Evolutionary conservation across 148 eudicot species (phyloP).

Genomic region (Vaccinium vitisidaea): DNA sequence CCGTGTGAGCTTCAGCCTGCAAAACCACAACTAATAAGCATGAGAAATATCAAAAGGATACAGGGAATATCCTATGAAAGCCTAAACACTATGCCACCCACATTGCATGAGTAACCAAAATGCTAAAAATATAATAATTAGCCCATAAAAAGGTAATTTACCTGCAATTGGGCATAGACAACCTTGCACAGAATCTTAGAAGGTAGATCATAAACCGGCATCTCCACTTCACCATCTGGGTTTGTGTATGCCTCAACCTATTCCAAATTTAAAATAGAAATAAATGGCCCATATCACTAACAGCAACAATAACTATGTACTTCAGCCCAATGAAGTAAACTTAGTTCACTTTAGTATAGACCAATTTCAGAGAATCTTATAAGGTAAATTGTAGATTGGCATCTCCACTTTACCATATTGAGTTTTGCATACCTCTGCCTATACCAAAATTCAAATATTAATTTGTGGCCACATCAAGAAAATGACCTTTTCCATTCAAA

Average conservation of each 20-base stretch:
- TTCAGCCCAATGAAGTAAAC: background rate
- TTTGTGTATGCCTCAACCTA: conserved; percentile 19
- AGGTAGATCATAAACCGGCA: conserved; percentile 22
- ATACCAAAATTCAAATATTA: background rate
- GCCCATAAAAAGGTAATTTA: background rate
- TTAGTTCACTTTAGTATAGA: background rate
- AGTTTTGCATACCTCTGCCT: background rate
- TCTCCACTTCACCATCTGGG: conserved; percentile 3
- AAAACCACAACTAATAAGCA: conserved; percentile 10
- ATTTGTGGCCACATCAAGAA: background rate
- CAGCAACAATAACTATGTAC: background rate
- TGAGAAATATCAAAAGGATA: background rate
- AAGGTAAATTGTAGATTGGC: too few relatives aligned
- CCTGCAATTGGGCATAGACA: conserved; percentile 16
- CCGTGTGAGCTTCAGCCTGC: conserved; percentile 22
- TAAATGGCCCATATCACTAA: background rate
- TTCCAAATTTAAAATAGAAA: conserved; percentile 2
- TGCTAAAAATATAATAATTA: background rate
- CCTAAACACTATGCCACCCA: background rate
- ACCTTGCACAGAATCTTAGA: conserved; percentile 23
- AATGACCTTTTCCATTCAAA: background rate
- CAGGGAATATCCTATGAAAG: background rate
- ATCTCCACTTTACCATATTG: background rate
- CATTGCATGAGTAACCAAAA: background rate
- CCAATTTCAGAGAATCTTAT: too few relatives aligned